Conservation (phyloP, 148 eudicot species). For the Camellia granthamiana region DNA sequence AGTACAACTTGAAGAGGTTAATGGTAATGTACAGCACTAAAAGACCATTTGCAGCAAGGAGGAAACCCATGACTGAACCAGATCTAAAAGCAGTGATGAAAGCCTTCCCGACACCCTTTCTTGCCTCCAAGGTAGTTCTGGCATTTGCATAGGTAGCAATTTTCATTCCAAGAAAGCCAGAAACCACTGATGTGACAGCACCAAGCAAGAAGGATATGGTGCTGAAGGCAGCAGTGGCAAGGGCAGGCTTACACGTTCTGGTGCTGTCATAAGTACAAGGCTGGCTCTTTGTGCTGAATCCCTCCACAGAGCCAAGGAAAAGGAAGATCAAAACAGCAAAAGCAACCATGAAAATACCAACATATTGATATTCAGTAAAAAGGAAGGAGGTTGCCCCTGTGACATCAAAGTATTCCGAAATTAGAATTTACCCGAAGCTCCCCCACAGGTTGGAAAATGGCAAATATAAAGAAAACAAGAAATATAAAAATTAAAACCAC, state of each 20-base stretch:
- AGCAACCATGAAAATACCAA: constrained; percentile 79
- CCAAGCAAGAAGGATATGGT: constrained; percentile 83
- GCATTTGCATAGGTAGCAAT: constrained; percentile 96
- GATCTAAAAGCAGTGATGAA: constrained; percentile 85
- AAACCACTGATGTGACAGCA: constrained; percentile 69
- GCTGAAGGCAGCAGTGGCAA: constrained; percentile 83
- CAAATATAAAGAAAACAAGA: neutral
- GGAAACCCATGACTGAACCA: constrained; percentile 98
- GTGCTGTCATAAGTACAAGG: constrained; percentile 66
- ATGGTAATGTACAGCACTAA: constrained; percentile 67
- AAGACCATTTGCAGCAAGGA: constrained; percentile 93
- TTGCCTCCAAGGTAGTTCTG: constrained; percentile 89
- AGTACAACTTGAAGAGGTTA: constrained; percentile 83
- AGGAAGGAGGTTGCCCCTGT: constrained; percentile 93
- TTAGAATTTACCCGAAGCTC: constrained; percentile 5
- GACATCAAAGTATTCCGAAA: neutral
- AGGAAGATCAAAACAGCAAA: constrained; percentile 83
- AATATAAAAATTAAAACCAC: constrained; percentile 1
- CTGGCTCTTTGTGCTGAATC: constrained; percentile 77
- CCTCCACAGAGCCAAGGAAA: constrained; percentile 95
- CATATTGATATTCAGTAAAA: constrained; percentile 70
- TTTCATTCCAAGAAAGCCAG: constrained; percentile 98
- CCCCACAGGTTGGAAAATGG: neutral
- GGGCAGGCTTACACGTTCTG: constrained; percentile 83
- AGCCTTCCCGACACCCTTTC: constrained; percentile 93